Evolutionary conservation across 257 asterid species (phyloP), one percentile per base, ranked within the genome.

Genomic region (Ilex asprella): DNA sequence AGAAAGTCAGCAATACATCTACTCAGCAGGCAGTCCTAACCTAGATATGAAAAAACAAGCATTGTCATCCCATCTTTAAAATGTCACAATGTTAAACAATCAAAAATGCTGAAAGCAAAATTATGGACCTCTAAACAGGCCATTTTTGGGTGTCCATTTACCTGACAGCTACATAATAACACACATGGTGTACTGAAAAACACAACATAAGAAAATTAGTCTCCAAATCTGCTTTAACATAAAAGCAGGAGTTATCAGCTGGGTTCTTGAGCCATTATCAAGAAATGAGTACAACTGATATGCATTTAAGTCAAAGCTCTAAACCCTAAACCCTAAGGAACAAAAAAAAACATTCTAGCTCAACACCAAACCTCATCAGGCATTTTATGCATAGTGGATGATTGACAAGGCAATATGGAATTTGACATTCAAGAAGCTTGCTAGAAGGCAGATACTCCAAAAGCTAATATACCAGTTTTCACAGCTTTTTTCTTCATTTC

Each of bases 401-500:
- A 56, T 52, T 30, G 2, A 39, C 9, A 30, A 31, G 50, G 29
- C 46, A 57, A 52, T 60, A 62, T 53, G 27, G 59, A 65, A 21
- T 7, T 15, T 51, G 56, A 55, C 31, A 15, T 55, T 29, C 56
- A 61, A 53, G 58, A 43, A 16, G 56, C 39, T 52, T 35, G 55
- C 41, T 30, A 58, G 61, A 41, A 56, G 30, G 56, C 59, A 39
- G 52, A 32, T 30, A 46, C 32, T 54, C 62, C 55, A 52, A 64
- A 67, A 52, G 61, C 32, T 14, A 49, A 59, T 75, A 30, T 82
- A 92, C 98, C 95, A 70, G 80, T 86, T 76, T 73, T 92, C 71
- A 84, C 98, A 56, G 79, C 68, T 68, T 80, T 89, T 59, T 61
- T 79, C 79, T 78, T 85, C 87, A 89, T 86, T 74, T 89, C 98